Evolutionary conservation across 2,329 filamentous ascomycete genomes (phyloP), one percentile per base, ranked within the genome.

Genomic region (Phialophora verrucosa): DNA sequence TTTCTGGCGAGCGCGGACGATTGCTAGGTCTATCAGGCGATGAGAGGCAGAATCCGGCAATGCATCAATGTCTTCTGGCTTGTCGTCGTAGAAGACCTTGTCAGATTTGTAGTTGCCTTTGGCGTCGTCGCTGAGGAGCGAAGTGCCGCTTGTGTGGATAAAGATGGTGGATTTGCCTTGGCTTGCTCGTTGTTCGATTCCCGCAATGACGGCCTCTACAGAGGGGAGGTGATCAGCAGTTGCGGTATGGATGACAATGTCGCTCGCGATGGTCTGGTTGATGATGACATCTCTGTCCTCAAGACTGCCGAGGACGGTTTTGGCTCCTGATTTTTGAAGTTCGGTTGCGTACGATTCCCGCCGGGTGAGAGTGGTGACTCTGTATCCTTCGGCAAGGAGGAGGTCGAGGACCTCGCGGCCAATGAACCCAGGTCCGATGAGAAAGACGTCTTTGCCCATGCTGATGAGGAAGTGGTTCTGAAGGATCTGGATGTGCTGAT

Each of bases 81-180:
- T 70, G 65, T 77, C 75, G 69, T 84, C 82, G 71, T 76, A 73
- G 71, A 78, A 84, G 61, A 83, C 74, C 56, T 77, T 80, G 49
- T 79, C 75, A 55, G 72, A 72, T 47, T 77, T 77, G 59, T 66
- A 76, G 14, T 68, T 67, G 17, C 79, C 79, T 23, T 73, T 64
- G 1, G 77, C 67, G 11, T 72, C 72, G 66, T 83, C 82, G 59
- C 74, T 75, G 3, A 83, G 68, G 6, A 82, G 74, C 10, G 75
- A 76, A 6, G 79, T 79, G 4, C 82, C 83, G 6, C 78, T 80
- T 2, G 82, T 84, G 70, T 84, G 83, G 63, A 84, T 83, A 75
- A 78, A 85, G 66, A 82, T 81, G 20, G 80, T 82, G 27, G 64
- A 64, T 31, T 78, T 76, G 11, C 75, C 76, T 38, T 77, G 69